These are phyloP conservation scores for Dissophora ornata DNA, from an alignment of 192 early-diverging fungal genomes.

Conservation along the genomic window DNA sequence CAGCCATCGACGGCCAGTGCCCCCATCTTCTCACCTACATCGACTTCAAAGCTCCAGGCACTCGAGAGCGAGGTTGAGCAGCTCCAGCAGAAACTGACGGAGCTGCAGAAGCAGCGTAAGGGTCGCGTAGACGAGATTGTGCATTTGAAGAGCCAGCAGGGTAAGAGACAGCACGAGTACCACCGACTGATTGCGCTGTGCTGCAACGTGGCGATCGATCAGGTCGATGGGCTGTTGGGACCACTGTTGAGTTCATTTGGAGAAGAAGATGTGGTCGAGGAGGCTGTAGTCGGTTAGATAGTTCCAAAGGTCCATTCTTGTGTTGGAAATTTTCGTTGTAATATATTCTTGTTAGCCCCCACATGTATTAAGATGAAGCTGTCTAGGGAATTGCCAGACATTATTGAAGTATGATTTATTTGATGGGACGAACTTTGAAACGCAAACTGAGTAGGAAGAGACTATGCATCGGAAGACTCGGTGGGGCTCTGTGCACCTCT, in stretches of 20 bases:
- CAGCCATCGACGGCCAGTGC: too few species aligned
- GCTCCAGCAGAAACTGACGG: conserved; percentile 9
- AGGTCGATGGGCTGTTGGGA: conserved; percentile 67
- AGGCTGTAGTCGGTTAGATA: too few species aligned
- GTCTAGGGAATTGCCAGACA: too few species aligned
- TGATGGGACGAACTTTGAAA: too few species aligned
- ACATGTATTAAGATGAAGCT: too few species aligned
- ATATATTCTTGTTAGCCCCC: too few species aligned
- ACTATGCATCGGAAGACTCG: conserved; percentile 5
- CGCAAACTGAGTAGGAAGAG: too few species aligned
- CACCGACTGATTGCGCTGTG: conserved; percentile 74
- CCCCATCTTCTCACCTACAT: too few species aligned
- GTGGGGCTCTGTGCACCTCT: background rate
- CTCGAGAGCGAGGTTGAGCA: conserved; percentile 15
- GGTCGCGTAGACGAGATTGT: conserved; percentile 31
- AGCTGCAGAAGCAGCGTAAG: conserved; percentile 30
- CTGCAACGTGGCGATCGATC: conserved; percentile 69
- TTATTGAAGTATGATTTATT: too few species aligned
- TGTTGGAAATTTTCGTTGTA: too few species aligned
- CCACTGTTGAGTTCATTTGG: conserved; percentile 73
- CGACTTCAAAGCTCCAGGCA: background rate
- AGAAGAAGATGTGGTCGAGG: conserved; percentile 33
- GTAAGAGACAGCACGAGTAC: conserved; percentile 65
- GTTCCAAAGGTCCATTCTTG: background rate
- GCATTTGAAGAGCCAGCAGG: conserved; percentile 29